Conservation (phyloP, 345 rosid species). For the Citrus unshiu region DNA sequence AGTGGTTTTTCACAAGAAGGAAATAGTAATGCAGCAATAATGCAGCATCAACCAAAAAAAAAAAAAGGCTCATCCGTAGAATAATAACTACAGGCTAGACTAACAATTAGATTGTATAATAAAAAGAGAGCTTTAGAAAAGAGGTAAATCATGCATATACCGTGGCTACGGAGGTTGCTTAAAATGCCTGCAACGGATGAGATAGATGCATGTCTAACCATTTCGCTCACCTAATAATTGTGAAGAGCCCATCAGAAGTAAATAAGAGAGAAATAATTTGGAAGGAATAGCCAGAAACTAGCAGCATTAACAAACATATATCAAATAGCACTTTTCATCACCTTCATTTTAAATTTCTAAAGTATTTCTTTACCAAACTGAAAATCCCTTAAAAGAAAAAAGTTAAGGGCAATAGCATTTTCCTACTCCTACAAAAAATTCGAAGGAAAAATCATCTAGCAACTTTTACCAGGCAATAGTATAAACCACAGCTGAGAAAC, state of each 20-base stretch:
- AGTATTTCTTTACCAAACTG: background rate
- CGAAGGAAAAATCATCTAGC: background rate
- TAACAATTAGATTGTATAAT: background rate
- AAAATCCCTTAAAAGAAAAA: background rate
- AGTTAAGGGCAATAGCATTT: background rate
- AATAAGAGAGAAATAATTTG: background rate
- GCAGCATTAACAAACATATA: background rate
- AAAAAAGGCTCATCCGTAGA: background rate
- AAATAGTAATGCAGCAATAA: background rate
- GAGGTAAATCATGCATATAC: conserved; percentile 27
- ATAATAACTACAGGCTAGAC: background rate
- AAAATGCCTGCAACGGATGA: conserved; percentile 57
- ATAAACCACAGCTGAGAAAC: background rate
- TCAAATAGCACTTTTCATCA: background rate
- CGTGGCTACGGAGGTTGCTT: conserved; percentile 76
- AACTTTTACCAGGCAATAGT: background rate
- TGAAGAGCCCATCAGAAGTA: conserved; percentile 11
- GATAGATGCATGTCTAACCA: conserved; percentile 63
- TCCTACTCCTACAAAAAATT: background rate
- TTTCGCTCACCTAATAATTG: conserved; percentile 57
- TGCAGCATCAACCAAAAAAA: background rate
- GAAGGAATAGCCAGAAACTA: conserved; percentile 1
- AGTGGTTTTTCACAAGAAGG: background rate
- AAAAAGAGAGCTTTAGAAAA: background rate
- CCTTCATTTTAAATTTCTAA: background rate